Evolutionary conservation across 371 early-diverging fungal species (phyloP).

Genomic region (Mucor plumbeus): DNA sequence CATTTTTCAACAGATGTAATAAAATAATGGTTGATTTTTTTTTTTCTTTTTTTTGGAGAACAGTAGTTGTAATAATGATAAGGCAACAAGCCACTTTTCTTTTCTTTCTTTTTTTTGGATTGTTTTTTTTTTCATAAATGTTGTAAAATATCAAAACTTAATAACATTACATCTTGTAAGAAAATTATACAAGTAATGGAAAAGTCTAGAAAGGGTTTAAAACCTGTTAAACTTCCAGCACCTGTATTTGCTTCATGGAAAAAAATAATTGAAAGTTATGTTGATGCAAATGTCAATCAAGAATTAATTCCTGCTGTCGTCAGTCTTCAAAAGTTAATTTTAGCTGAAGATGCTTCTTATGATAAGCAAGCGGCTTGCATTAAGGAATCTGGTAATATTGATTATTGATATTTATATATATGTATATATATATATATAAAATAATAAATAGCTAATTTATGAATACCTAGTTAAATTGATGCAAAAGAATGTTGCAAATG

Average conservation of each 20-base stretch:
- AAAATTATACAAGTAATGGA: slow-evolving; percentile 17
- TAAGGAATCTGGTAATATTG: slow-evolving; percentile 36
- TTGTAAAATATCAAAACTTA: too few species aligned
- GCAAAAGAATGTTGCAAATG: slow-evolving; percentile 10
- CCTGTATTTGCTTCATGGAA: slow-evolving; percentile 37
- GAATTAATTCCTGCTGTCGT: slow-evolving; percentile 23
- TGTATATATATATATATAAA: too few species aligned
- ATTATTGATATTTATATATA: too few species aligned
- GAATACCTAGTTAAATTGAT: slow-evolving; percentile 12
- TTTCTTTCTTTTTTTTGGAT: neutral
- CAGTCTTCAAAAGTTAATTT: slow-evolving; percentile 28
- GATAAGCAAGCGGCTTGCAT: slow-evolving; percentile 42
- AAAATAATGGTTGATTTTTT: too few species aligned
- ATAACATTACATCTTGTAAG: too few species aligned
- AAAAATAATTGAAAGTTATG: slow-evolving; percentile 18
- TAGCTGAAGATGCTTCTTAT: slow-evolving; percentile 30
- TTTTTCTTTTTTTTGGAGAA: too few species aligned
- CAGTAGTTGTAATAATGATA: too few species aligned
- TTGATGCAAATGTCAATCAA: neutral
- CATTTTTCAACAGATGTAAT: too few species aligned
- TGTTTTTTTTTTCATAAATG: neutral
- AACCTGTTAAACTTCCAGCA: slow-evolving; percentile 40
- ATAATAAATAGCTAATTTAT: neutral
- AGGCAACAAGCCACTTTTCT: too few species aligned
- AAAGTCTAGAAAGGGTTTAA: slow-evolving; percentile 33